Conservation (phyloP, 2,329 filamentous ascomycete genomes). For the Fusarium sp. region DNA sequence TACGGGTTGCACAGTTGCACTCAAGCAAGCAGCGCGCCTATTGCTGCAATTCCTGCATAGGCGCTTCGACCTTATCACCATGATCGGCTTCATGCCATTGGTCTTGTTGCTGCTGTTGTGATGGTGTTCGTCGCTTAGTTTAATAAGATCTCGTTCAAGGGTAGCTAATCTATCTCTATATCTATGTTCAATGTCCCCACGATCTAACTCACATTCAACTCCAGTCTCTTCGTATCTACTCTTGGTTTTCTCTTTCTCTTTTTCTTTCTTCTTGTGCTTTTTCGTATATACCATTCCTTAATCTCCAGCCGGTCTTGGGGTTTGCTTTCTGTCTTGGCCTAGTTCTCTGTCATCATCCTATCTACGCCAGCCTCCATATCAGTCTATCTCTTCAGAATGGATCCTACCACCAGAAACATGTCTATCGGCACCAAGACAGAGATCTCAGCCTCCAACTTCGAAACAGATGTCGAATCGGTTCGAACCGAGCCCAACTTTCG, state of each 20-base stretch:
- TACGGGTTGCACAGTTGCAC: constrained; percentile 24
- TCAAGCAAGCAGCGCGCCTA: constrained; percentile 42
- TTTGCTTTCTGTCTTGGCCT: constrained; percentile 21
- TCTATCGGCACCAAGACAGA: constrained; percentile 55
- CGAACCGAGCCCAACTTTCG: constrained; percentile 56
- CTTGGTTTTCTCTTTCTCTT: constrained; percentile 10
- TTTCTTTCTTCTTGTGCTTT: constrained; percentile 11
- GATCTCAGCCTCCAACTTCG: constrained; percentile 61
- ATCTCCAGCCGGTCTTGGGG: constrained; percentile 25
- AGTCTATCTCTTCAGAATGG: constrained; percentile 23
- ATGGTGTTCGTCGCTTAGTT: constrained; percentile 31
- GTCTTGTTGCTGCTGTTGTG: constrained; percentile 15
- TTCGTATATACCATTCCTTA: constrained; percentile 18
- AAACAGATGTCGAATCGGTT: constrained; percentile 58
- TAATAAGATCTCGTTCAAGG: constrained; percentile 17
- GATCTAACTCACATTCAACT: constrained; percentile 1
- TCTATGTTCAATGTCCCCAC: constrained; percentile 30
- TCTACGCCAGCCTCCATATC: constrained; percentile 4
- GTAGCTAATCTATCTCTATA: constrained; percentile 41
- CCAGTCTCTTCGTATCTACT: constrained; percentile 2
- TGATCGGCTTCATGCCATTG: constrained; percentile 34
- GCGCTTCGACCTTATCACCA: constrained; percentile 41
- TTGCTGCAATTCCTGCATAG: constrained; percentile 43
- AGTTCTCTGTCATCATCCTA: neutral
- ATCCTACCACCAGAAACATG: constrained; percentile 38